Evolutionary conservation across 192 early-diverging fungal genomes (phyloP).

Genomic region (Mortierella hygrophila): DNA sequence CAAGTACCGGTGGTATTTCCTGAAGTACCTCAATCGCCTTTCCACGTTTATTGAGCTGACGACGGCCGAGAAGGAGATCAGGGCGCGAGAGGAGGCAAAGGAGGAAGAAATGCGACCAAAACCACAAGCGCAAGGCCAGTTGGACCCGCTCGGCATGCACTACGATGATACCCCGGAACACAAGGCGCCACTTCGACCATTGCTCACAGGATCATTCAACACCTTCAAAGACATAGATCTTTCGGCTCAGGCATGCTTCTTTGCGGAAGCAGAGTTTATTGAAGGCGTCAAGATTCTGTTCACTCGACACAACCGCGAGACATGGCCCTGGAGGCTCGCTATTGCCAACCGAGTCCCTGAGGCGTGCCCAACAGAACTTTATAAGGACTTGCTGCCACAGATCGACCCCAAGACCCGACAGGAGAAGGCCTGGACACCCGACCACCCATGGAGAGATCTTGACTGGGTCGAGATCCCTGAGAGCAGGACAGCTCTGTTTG

Average conservation of each 20-base stretch:
- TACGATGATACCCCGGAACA: conserved; percentile 29
- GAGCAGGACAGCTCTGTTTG: conserved; percentile 57
- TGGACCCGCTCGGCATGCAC: conserved; percentile 17
- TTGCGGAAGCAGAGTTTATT: conserved; percentile 68
- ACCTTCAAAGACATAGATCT: conserved; percentile 76
- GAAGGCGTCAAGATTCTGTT: conserved; percentile 72
- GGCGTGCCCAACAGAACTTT: conserved; percentile 61
- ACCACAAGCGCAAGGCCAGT: conserved; percentile 10
- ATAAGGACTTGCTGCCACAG: conserved; percentile 54
- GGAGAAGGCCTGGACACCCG: conserved; percentile 53
- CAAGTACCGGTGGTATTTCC: conserved; percentile 64
- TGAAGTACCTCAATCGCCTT: conserved; percentile 74
- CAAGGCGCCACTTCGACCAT: conserved; percentile 19
- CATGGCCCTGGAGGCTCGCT: conserved; percentile 69
- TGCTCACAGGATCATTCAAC: conserved; percentile 63
- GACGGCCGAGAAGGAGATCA: conserved; percentile 23
- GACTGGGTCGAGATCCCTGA: conserved; percentile 71
- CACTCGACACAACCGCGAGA: conserved; percentile 69
- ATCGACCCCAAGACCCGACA: conserved; percentile 17
- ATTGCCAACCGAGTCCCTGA: conserved; percentile 74
- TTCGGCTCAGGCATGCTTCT: conserved; percentile 65
- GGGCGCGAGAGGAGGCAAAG: conserved; percentile 20
- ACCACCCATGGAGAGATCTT: conserved; percentile 68
- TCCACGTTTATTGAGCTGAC: conserved; percentile 70
- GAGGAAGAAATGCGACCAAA: background rate